Evolutionary conservation across 2,329 filamentous ascomycete genomes (phyloP).

Genomic region (Magnaporthiopsis poae): DNA sequence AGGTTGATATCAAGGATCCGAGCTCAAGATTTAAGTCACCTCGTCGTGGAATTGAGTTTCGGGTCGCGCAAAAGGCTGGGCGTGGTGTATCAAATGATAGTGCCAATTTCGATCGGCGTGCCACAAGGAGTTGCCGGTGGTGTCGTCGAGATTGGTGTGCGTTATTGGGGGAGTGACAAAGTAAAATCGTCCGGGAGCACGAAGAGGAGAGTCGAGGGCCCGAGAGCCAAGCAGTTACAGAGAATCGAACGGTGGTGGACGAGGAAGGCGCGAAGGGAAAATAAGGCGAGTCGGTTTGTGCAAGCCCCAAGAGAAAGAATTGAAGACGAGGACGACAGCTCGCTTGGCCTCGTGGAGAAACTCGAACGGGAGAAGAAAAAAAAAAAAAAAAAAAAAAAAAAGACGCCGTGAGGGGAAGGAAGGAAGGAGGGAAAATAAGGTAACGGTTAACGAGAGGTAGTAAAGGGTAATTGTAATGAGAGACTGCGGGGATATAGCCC

Average conservation of each 20-base stretch:
- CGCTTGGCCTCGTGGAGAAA: slow-evolving; percentile 1
- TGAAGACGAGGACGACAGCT: slow-evolving; percentile 4
- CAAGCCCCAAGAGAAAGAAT: neutral
- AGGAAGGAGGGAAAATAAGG: neutral
- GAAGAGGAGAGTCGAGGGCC: neutral
- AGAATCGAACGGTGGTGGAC: neutral
- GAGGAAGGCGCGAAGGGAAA: neutral
- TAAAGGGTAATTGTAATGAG: neutral
- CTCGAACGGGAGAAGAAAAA: neutral
- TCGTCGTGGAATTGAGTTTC: neutral
- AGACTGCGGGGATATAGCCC: neutral
- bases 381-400: neutral
- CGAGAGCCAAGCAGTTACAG: neutral
- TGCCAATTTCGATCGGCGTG: neutral
- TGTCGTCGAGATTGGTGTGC: neutral
- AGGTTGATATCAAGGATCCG: neutral
- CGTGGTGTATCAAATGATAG: neutral
- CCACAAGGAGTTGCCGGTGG: neutral
- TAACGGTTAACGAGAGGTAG: neutral
- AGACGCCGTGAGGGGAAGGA: neutral
- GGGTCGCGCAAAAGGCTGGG: neutral
- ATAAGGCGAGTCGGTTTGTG: neutral
- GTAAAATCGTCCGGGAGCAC: neutral
- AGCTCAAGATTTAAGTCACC: neutral
- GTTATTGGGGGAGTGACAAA: neutral